Conservation (phyloP, 2,329 filamentous ascomycete genomes). For the Penicillium sp. region DNA sequence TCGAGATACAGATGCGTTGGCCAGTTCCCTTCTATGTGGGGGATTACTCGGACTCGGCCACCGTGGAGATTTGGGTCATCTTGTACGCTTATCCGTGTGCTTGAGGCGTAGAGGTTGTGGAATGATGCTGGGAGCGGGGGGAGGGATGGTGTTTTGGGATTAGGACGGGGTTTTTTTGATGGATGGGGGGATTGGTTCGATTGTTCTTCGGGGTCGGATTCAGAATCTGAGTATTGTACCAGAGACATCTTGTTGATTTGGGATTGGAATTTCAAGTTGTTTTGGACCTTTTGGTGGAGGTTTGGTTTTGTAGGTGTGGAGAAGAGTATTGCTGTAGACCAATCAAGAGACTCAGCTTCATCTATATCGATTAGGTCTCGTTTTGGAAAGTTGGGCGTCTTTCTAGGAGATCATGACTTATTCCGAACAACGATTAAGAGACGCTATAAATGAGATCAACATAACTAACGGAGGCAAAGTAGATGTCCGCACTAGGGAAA, state of each 20-base stretch:
- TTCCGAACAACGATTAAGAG: too few species aligned
- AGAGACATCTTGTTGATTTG: slow-evolving; percentile 50
- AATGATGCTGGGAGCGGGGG: slow-evolving; percentile 77
- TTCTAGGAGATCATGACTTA: too few species aligned
- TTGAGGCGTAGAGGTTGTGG: slow-evolving; percentile 84
- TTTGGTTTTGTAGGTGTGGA: slow-evolving; percentile 1
- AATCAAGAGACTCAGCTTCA: background rate
- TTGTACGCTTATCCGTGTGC: slow-evolving; percentile 67
- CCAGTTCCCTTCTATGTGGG: slow-evolving; percentile 88
- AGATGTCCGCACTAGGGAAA: too few species aligned
- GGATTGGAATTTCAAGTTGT: too few species aligned
- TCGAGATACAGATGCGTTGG: slow-evolving; percentile 89
- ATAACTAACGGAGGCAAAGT: too few species aligned
- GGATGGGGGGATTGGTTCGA: slow-evolving; percentile 16
- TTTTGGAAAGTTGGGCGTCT: too few species aligned
- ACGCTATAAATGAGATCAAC: too few species aligned
- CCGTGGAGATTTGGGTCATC: slow-evolving; percentile 84
- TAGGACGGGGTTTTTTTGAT: slow-evolving; percentile 26
- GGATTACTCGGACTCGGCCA: slow-evolving; percentile 74
- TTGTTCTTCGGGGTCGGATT: slow-evolving; percentile 35
- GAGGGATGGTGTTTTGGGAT: slow-evolving; percentile 40
- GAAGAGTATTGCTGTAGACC: background rate
- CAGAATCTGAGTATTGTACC: slow-evolving; percentile 59
- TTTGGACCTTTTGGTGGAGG: too few species aligned
- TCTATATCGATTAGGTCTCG: background rate